Evolutionary conservation across 768 basidiomycete genomes (phyloP).

Genomic region (Pisolithus albus): DNA sequence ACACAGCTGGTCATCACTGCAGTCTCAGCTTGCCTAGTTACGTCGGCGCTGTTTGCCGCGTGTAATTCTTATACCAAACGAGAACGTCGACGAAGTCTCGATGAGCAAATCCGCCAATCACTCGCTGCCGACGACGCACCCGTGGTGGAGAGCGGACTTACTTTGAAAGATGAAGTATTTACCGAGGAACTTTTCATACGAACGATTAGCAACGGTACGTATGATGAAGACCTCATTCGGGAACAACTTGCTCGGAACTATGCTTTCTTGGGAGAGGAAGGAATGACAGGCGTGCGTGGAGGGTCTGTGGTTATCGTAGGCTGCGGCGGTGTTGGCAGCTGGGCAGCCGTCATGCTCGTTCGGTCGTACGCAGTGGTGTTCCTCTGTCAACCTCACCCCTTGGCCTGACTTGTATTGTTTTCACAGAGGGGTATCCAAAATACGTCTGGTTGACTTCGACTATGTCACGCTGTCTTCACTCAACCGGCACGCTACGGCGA

Average conservation of each 20-base stretch:
- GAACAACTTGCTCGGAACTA: slow-evolving; percentile 94
- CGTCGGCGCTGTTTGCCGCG: slow-evolving; percentile 51
- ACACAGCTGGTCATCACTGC: slow-evolving; percentile 62
- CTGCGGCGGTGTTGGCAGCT: slow-evolving; percentile 95
- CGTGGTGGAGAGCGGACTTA: neutral
- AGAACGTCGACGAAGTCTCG: slow-evolving; percentile 47
- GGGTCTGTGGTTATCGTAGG: slow-evolving; percentile 85
- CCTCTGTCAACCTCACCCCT: neutral
- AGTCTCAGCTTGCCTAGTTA: slow-evolving; percentile 55
- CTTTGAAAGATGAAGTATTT: neutral
- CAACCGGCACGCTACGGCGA: slow-evolving; percentile 90
- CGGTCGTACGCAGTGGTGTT: slow-evolving; percentile 58
- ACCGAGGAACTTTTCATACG: slow-evolving; percentile 14
- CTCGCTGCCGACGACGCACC: slow-evolving; percentile 25
- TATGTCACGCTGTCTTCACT: slow-evolving; percentile 92
- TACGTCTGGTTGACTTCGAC: slow-evolving; percentile 91
- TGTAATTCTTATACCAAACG: slow-evolving; percentile 46
- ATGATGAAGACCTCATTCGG: slow-evolving; percentile 74
- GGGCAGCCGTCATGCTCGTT: slow-evolving; percentile 90
- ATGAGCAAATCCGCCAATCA: slow-evolving; percentile 50
- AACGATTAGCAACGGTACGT: slow-evolving; percentile 27
- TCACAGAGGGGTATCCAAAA: slow-evolving; percentile 62
- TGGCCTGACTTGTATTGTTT: neutral
- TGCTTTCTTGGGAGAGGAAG: slow-evolving; percentile 87
- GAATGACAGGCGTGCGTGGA: slow-evolving; percentile 70